These are phyloP conservation scores for Cystobasidium onofrii DNA, from an alignment of 768 basidiomycete genomes.

Conservation along the genomic window DNA sequence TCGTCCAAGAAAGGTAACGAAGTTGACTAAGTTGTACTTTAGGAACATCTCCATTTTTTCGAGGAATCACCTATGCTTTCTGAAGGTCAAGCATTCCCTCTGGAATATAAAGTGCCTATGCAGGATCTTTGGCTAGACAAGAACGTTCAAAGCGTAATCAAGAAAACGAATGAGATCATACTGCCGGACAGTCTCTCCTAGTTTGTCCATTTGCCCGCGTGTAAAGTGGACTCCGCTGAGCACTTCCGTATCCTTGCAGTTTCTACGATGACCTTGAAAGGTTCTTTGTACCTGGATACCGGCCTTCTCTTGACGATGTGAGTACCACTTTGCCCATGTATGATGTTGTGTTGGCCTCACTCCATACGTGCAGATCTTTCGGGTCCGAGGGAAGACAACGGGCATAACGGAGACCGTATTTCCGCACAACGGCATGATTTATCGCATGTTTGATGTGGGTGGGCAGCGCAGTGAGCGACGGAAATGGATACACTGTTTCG, in stretches of 20 bases:
- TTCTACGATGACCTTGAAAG: slow-evolving; percentile 74
- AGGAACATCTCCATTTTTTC: slow-evolving; percentile 56
- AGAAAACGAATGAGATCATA: slow-evolving; percentile 75
- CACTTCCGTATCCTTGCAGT: slow-evolving; percentile 29
- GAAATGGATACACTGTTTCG: slow-evolving; percentile 70
- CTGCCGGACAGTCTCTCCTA: slow-evolving; percentile 61
- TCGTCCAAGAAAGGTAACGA: neutral
- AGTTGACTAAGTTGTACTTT: neutral
- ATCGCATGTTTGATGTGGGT: slow-evolving; percentile 63
- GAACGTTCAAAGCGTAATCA: slow-evolving; percentile 69
- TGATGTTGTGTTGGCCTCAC: neutral
- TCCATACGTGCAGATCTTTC: slow-evolving; percentile 52
- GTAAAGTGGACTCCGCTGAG: neutral
- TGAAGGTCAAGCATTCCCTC: slow-evolving; percentile 73
- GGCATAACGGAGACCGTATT: slow-evolving; percentile 79
- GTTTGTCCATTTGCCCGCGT: slow-evolving; percentile 54
- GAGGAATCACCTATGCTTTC: slow-evolving; percentile 62
- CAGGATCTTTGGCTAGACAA: slow-evolving; percentile 66
- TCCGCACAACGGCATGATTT: slow-evolving; percentile 51
- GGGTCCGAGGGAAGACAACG: slow-evolving; percentile 75
- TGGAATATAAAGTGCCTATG: slow-evolving; percentile 60
- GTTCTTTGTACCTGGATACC: slow-evolving; percentile 64
- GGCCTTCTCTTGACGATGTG: slow-evolving; percentile 67
- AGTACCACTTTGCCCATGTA: neutral
- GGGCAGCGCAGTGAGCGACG: slow-evolving; percentile 72